Percentiles rank a stretch among this genome's conserved stretches.
These are phyloP conservation scores for Echinosophora koreensis DNA, from an alignment of 306 rosid species.

Conservation along the genomic window DNA sequence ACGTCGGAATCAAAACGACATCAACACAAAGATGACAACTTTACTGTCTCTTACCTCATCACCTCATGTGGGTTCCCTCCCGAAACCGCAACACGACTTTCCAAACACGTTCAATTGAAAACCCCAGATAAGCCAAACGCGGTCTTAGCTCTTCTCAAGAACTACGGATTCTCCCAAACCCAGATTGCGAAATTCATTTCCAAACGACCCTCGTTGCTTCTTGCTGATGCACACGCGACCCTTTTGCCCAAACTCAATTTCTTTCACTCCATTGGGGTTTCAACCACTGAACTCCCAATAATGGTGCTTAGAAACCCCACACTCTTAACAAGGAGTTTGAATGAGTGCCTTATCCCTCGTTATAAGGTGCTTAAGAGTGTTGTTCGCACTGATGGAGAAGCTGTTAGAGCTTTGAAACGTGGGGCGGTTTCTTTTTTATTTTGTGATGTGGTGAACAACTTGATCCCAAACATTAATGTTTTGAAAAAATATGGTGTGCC, in stretches of 20 bases:
- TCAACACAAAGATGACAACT: neutral
- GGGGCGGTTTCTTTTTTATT: neutral
- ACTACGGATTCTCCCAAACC: slow-evolving; percentile 45
- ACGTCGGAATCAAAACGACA: neutral
- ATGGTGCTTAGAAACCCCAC: neutral
- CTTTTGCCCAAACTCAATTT: slow-evolving; percentile 56
- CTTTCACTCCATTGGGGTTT: slow-evolving; percentile 47
- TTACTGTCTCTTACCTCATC: slow-evolving; percentile 49
- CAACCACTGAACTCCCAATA: slow-evolving; percentile 42
- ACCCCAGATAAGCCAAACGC: slow-evolving; percentile 38
- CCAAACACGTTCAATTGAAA: slow-evolving; percentile 8
- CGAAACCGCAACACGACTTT: slow-evolving; percentile 35
- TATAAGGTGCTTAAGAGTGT: slow-evolving; percentile 30
- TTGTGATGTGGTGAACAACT: neutral
- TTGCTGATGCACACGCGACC: slow-evolving; percentile 31
- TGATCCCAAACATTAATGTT: slow-evolving; percentile 41
- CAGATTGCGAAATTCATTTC: slow-evolving; percentile 40
- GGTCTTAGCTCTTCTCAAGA: slow-evolving; percentile 42
- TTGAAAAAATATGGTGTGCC: slow-evolving; percentile 48
- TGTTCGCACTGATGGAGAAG: slow-evolving; percentile 24
- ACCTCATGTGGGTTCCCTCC: slow-evolving; percentile 54
- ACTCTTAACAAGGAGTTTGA: slow-evolving; percentile 38
- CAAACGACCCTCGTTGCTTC: slow-evolving; percentile 22
- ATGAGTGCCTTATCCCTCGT: slow-evolving; percentile 42
- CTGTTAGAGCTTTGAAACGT: slow-evolving; percentile 34